A percentile compares a stretch with the other conserved stretches of the same genome.
phyloP scores from a whole-genome alignment of 331 rosid species.

The Quercus phellos region DNA sequence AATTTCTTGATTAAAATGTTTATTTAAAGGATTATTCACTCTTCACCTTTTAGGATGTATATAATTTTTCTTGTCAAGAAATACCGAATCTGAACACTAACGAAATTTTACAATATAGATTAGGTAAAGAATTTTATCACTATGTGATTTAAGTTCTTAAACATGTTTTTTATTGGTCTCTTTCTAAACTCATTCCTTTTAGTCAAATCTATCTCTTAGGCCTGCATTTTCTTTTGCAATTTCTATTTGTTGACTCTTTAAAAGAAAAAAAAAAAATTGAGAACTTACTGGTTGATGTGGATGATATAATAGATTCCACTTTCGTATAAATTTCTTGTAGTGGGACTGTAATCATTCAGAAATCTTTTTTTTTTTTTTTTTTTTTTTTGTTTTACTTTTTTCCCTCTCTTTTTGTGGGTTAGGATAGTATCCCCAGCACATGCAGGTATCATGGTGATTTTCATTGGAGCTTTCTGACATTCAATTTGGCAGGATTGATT shows the following conservation, averaged over 20 bases:
- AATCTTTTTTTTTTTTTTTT: neutral
- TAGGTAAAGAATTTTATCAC: neutral
- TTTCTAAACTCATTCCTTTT: constrained; percentile 13
- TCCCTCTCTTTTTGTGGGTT: neutral
- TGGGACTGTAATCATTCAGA: constrained; percentile 49
- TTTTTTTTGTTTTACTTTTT: neutral
- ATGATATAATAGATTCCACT: constrained; percentile 41
- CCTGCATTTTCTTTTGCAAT: constrained; percentile 10
- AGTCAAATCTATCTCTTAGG: constrained; percentile 10
- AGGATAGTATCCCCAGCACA: constrained; percentile 40
- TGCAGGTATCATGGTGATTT: constrained; percentile 79
- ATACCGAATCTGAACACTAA: constrained; percentile 16
- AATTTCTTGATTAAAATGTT: constrained; percentile 28
- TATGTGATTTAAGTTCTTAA: neutral
- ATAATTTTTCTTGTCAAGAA: neutral
- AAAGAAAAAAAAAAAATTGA: neutral
- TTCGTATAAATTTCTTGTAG: constrained; percentile 52
- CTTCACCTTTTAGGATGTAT: constrained; percentile 5
- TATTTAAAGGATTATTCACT: constrained; percentile 23
- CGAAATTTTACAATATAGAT: neutral
- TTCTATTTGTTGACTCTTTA: constrained; percentile 16
- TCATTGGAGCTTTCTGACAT: constrained; percentile 76
- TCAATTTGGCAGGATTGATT: constrained; percentile 66
- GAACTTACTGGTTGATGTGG: constrained; percentile 40
- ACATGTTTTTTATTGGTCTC: neutral